Conservation (phyloP, 2,329 filamentous ascomycete genomes). For the Alternaria incomplexa region DNA sequence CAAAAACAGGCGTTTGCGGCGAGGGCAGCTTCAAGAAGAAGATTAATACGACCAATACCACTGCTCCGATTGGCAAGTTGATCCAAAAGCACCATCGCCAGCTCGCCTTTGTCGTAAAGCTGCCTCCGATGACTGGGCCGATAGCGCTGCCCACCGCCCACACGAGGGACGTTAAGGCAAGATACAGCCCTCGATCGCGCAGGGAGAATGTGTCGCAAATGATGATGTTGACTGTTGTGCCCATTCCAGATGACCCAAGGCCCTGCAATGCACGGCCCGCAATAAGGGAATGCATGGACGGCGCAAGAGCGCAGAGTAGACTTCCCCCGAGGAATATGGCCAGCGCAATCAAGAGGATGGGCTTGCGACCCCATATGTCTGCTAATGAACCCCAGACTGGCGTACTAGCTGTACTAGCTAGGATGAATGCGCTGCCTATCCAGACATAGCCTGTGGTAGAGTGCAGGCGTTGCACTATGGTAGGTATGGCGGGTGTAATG, state of each 20-base stretch:
- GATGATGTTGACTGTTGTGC: slow-evolving; percentile 55
- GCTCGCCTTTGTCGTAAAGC: slow-evolving; percentile 47
- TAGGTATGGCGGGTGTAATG: slow-evolving; percentile 67
- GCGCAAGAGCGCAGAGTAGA: slow-evolving; percentile 54
- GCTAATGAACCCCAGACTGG: slow-evolving; percentile 68
- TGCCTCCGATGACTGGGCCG: slow-evolving; percentile 58
- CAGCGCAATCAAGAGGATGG: slow-evolving; percentile 55
- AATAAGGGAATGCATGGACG: slow-evolving; percentile 58
- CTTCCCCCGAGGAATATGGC: slow-evolving; percentile 55
- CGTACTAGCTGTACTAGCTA: slow-evolving; percentile 67
- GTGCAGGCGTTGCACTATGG: slow-evolving; percentile 65
- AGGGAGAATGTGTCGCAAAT: slow-evolving; percentile 62
- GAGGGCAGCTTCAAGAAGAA: slow-evolving; percentile 59
- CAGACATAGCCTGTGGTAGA: slow-evolving; percentile 73
- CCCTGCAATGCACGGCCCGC: slow-evolving; percentile 58
- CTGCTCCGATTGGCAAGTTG: slow-evolving; percentile 51
- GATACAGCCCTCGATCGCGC: slow-evolving; percentile 51
- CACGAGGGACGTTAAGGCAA: slow-evolving; percentile 55
- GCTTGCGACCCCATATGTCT: slow-evolving; percentile 62
- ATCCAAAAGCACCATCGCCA: slow-evolving; percentile 55
- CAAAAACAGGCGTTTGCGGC: slow-evolving; percentile 51
- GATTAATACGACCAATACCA: slow-evolving; percentile 54
- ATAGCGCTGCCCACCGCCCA: slow-evolving; percentile 58
- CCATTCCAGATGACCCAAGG: slow-evolving; percentile 56
- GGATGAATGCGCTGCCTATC: slow-evolving; percentile 74